Base-by-base conservation (phyloP, 805 yeast species). In the Nakazawaea ernobii region DNA sequence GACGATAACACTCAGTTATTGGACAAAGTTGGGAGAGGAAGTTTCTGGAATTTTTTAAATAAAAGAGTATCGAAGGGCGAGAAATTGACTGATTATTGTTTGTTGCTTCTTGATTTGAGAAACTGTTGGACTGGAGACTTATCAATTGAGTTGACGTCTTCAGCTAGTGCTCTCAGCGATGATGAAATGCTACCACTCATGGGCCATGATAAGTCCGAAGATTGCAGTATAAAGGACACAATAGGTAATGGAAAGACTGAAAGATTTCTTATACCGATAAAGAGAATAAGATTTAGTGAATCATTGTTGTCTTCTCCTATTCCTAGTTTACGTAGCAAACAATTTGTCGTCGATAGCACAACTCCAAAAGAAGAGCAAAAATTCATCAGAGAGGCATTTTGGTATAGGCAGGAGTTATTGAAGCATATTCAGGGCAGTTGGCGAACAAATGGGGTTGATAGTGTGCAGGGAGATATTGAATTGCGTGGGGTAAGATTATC, bases 381-480 rank as follows among this genome's bases (percentile, higher is more conserved):
- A 39, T 75, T 70, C 45, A 75, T 80, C 65, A 71, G 80, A 48
- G 82, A 80, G 51, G 67, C 77, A 2, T 94, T 90, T 62, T 92
- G 99, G 99, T 77, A 85, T 52, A 67, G 95, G 49, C 80, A 84
- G 48, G 73, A 74, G 51, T 60, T 94, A 1, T 66, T 92, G 45
- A 69, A 74, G 40, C 67, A 69, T 13, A 55, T 94, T 5, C 61
- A 65, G 2, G 96, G 96, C 2, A 55, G 62, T 2, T 92, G 99
- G 99, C 57, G 56, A 20, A 62, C 69, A 4, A 50, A 35, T 6
- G 46, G 43, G 6, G 39, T 43, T 10, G 40, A 46, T 35, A 63
- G 82, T 28, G 44, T 53, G 24, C 3, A 20, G 1, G 96, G 96
- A 1, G 59, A 61, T 17, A 71, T 88, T 40, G 92, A 86, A 53